Base-by-base conservation (phyloP, 352 stramenopile genomes). In the Aphanomyces cochlioides region DNA sequence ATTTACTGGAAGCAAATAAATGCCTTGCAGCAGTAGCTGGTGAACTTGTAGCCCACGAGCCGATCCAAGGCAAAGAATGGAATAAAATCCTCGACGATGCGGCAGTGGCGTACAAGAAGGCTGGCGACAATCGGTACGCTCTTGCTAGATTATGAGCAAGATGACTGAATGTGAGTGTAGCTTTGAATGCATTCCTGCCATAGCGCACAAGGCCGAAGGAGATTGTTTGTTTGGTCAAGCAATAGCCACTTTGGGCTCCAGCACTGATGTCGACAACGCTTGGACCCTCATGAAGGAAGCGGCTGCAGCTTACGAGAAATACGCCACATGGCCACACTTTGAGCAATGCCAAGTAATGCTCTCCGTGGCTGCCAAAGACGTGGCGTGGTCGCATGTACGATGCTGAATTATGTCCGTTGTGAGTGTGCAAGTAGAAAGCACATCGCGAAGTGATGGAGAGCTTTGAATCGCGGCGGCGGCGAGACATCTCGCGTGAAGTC, bases 81-180 rank as follows among this genome's bases (percentile, higher is more conserved):
- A 13, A 8, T 28, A 10, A 13, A 28, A 38, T 57, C 15, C 47
- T 75, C 36, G 7, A 39, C 7, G 28, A 67, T 50, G 64, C 56
- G 43, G 57, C 28, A 8, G 54, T 15, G n/a, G 70, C 54, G 15
- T 75, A 75, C 64, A 69, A 69, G 15, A 37, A 60, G 36, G 70
- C 70, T 5, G 47, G 54, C n/a, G 70, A 75, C 48, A 64, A 67
- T 5, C 28, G 70, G 63, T 73, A 38, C 48, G 15, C 50, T 58
- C 43, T 12, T 50, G 10, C 43, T 50, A 50, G 10, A 50, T 50
- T n/a, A 50, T 50, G 43, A n/a, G 10, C 17, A n/a, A n/a, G 8
- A 19, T 12, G 8, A 13, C 10, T 28, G 19, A 36, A 21, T 58
- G 50, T 36, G 50, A 19, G 50, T 50, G 50, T 40, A 61, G 54